phyloP scores from a whole-genome alignment of 83 land plant genomes.

The Picea mariana region DNA sequence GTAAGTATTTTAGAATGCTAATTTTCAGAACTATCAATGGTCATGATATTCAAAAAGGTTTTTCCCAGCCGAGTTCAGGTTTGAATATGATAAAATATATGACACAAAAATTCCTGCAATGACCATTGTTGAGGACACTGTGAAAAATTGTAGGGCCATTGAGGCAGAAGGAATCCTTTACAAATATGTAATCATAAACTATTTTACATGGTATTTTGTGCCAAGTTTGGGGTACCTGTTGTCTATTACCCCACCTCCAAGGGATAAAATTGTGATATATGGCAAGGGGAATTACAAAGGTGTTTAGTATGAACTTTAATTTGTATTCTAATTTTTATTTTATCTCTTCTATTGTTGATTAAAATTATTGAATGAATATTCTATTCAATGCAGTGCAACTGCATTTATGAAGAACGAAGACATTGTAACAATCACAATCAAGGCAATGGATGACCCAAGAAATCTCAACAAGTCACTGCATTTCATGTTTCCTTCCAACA shows the following conservation, averaged over 20 bases:
- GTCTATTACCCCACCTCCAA: conserved; percentile 20
- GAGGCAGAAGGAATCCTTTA: conserved; percentile 59
- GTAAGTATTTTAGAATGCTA: neutral
- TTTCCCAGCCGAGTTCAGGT: conserved; percentile 65
- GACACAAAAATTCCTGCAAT: conserved; percentile 43
- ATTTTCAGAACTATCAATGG: too few species aligned
- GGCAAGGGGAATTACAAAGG: conserved; percentile 54
- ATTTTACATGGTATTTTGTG: conserved; percentile 45
- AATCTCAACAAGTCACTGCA: too few species aligned
- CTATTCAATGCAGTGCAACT: too few species aligned
- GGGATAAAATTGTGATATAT: conserved; percentile 11
- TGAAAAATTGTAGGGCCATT: conserved; percentile 31
- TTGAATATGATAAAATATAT: conserved; percentile 47
- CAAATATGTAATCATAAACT: conserved; percentile 39
- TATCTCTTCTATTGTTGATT: too few species aligned
- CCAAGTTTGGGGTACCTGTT: conserved; percentile 45
- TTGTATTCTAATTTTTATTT: too few species aligned
- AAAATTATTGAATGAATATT: too few species aligned
- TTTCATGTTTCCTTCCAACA: too few species aligned
- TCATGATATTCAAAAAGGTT: conserved; percentile 33
- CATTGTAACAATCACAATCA: too few species aligned
- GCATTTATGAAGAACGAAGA: too few species aligned
- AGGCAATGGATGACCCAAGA: too few species aligned
- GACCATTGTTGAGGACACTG: conserved; percentile 23
- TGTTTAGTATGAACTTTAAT: too few species aligned